These are phyloP conservation scores for Monascus ruber DNA, from an alignment of 2,329 filamentous ascomycete species.

Conservation along the genomic window DNA sequence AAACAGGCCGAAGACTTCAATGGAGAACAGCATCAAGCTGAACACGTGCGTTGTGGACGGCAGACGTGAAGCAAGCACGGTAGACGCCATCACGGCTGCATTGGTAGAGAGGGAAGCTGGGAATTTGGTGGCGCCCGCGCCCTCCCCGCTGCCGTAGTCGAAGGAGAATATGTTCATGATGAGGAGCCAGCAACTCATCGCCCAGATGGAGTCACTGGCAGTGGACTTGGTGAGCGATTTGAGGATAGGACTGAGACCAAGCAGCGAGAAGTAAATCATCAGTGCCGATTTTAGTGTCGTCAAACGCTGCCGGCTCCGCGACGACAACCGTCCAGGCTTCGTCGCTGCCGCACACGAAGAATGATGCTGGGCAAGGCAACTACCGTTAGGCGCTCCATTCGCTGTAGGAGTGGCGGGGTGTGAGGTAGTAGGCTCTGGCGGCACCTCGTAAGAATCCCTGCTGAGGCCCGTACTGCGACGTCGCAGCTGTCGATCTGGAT, in stretches of 20 bases:
- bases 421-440: slow-evolving; percentile 18
- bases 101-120: slow-evolving; percentile 73
- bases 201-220: slow-evolving; percentile 92
- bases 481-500: slow-evolving; percentile 20
- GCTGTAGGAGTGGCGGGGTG: slow-evolving; percentile 9
- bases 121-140: slow-evolving; percentile 35
- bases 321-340: slow-evolving; percentile 32
- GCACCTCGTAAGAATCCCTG: slow-evolving; percentile 41
- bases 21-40: slow-evolving; percentile 85
- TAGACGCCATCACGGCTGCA: slow-evolving; percentile 90
- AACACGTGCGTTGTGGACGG: slow-evolving; percentile 91
- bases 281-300: slow-evolving; percentile 84
- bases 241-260: slow-evolving; percentile 87
- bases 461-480: slow-evolving; percentile 17
- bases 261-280: slow-evolving; percentile 82
- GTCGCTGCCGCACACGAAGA: slow-evolving; percentile 8
- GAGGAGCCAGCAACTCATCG: slow-evolving; percentile 85
- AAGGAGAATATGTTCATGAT: slow-evolving; percentile 97
- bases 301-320: slow-evolving; percentile 51
- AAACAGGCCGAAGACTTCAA: slow-evolving; percentile 93
- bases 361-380: slow-evolving; percentile 14
- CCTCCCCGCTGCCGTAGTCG: slow-evolving; percentile 65
- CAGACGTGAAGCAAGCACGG: slow-evolving; percentile 80
- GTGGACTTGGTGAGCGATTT: slow-evolving; percentile 93
- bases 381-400: slow-evolving; percentile 6